Conservation (phyloP, 805 yeast species). For the Zygotorulaspora chibaensis region DNA sequence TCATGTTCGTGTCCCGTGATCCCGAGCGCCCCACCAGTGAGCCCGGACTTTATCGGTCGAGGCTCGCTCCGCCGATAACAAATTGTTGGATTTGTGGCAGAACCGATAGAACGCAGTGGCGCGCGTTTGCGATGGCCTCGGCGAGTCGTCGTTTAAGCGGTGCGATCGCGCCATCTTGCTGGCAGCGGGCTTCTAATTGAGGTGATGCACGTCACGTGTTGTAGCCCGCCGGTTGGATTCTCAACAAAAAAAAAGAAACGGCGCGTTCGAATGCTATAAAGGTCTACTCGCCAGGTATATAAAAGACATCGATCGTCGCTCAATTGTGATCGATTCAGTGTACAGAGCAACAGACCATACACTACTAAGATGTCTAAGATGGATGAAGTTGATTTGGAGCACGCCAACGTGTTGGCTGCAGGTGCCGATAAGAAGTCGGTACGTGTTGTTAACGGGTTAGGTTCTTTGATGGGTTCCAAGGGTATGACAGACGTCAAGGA, state of each 20-base stretch:
- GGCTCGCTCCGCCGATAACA: too few relatives aligned
- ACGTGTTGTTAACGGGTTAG: slow-evolving; percentile 78
- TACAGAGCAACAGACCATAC: not conserved
- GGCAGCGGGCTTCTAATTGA: not conserved
- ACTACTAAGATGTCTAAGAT: slow-evolving; percentile 7
- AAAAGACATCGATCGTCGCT: not conserved
- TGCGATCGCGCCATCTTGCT: not conserved
- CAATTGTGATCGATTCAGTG: not conserved
- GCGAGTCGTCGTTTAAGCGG: too few relatives aligned
- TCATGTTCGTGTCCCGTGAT: too few relatives aligned
- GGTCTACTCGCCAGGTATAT: not conserved
- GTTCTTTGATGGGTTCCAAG: slow-evolving; percentile 77
- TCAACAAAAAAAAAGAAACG: slow-evolving; percentile 12
- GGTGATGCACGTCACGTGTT: not conserved
- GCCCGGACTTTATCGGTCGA: too few relatives aligned
- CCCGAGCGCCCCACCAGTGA: too few relatives aligned
- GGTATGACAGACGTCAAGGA: slow-evolving; percentile 51
- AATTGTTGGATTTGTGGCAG: too few relatives aligned
- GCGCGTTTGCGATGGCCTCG: too few relatives aligned
- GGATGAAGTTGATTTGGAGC: slow-evolving; percentile 52
- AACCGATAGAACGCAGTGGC: too few relatives aligned
- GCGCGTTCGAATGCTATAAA: not conserved
- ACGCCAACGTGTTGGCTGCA: slow-evolving; percentile 75
- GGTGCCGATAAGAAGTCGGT: slow-evolving; percentile 68
- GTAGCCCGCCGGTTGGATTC: slow-evolving; percentile 1